Evolutionary conservation across 352 stramenopile genomes (phyloP).

Genomic region (Pythium utonaiense): DNA sequence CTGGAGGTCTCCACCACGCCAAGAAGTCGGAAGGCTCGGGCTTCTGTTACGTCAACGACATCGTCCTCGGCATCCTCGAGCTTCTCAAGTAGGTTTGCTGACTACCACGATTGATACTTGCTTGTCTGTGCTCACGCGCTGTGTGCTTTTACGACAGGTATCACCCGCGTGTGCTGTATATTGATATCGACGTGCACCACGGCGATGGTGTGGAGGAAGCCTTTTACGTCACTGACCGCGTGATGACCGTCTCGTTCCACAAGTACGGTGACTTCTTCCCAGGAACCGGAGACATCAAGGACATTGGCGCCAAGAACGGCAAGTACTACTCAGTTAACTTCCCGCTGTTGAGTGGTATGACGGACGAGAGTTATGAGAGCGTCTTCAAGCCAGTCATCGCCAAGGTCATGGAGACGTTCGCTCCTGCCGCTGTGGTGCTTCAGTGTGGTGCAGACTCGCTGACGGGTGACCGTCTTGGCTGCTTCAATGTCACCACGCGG

Average conservation of each 20-base stretch:
- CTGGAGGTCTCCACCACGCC: slow-evolving; percentile 96
- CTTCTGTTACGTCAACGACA: slow-evolving; percentile 99
- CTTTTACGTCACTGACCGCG: slow-evolving; percentile 95
- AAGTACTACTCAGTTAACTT: slow-evolving; percentile 98
- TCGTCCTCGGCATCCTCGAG: slow-evolving; percentile 98
- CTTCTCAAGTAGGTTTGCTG: slow-evolving; percentile 90
- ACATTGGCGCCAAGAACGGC: slow-evolving; percentile 92
- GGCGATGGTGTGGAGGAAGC: slow-evolving; percentile 97
- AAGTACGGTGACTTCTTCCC: slow-evolving; percentile 99
- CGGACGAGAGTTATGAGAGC: slow-evolving; percentile 92
- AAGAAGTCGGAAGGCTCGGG: slow-evolving; percentile 96
- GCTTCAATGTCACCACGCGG: slow-evolving; percentile 96
- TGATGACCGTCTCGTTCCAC: slow-evolving; percentile 99
- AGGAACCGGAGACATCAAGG: slow-evolving; percentile 93
- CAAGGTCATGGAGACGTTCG: slow-evolving; percentile 91
- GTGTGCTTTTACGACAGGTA: slow-evolving; percentile 34
- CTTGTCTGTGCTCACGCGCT: no score
- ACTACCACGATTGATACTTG: no score
- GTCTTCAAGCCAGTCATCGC: slow-evolving; percentile 98
- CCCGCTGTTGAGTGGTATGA: slow-evolving; percentile 95
- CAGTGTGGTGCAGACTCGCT: slow-evolving; percentile 98
- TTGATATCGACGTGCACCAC: slow-evolving; percentile 99
- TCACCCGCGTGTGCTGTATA: slow-evolving; percentile 97
- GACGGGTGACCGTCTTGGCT: slow-evolving; percentile 95
- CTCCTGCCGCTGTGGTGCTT: slow-evolving; percentile 92